Conservation (phyloP, 2,329 filamentous ascomycete species). For the Aspergillus nomiae region DNA sequence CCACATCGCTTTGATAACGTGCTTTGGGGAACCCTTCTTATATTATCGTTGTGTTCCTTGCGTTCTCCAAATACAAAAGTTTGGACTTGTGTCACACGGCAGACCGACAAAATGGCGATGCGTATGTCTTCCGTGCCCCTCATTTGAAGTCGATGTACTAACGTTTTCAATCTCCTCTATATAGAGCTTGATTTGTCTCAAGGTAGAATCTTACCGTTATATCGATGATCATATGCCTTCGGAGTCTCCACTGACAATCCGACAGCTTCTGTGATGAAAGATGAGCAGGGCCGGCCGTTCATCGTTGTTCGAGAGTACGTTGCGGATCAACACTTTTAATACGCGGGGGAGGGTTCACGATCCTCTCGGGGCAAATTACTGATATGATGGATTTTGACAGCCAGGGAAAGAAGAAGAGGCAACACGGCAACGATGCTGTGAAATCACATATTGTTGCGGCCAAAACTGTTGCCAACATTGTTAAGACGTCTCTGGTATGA, state of each 20-base stretch:
- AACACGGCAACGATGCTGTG: slow-evolving; percentile 94
- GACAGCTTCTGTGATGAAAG: slow-evolving; percentile 78
- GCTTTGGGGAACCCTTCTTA: slow-evolving; percentile 11
- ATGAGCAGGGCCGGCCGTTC: slow-evolving; percentile 95
- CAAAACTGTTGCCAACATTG: slow-evolving; percentile 92
- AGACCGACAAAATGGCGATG: slow-evolving; percentile 50
- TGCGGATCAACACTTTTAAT: slow-evolving; percentile 15
- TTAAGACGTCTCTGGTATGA: slow-evolving; percentile 84
- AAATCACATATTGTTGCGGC: slow-evolving; percentile 98
- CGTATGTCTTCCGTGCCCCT: slow-evolving; percentile 46
- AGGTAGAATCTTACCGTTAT: slow-evolving; percentile 33
- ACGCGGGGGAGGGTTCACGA: background rate
- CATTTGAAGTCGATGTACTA: slow-evolving; percentile 29
- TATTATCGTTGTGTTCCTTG: slow-evolving; percentile 11
- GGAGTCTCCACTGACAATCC: slow-evolving; percentile 23
- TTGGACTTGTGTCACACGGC: slow-evolving; percentile 32
- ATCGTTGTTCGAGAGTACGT: slow-evolving; percentile 97
- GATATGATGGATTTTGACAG: slow-evolving; percentile 47
- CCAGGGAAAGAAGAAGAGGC: slow-evolving; percentile 96
- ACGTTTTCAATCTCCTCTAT: slow-evolving; percentile 21
- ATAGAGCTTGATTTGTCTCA: slow-evolving; percentile 53
- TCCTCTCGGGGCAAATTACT: slow-evolving; percentile 8
- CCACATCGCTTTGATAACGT: slow-evolving; percentile 21
- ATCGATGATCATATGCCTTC: slow-evolving; percentile 20
- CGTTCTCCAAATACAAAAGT: slow-evolving; percentile 13